Conservation (phyloP, 345 rosid species). For the Eucalyptus fibrosa region DNA sequence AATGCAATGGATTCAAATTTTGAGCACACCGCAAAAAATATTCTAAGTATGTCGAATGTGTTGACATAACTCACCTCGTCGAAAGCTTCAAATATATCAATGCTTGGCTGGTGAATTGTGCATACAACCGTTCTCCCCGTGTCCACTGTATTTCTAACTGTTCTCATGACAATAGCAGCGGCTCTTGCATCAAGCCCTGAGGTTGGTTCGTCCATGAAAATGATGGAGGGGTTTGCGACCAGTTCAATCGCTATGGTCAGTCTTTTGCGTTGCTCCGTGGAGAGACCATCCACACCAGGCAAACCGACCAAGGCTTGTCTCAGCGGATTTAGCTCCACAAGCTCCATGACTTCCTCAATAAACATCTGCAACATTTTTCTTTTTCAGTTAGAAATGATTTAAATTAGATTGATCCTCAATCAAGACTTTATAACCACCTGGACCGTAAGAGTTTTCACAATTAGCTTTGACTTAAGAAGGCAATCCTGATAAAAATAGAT, state of each 20-base stretch:
- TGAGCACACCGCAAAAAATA: neutral
- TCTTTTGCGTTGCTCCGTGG: constrained; percentile 85
- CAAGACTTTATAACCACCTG: neutral
- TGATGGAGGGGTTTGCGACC: constrained; percentile 86
- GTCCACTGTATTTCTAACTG: constrained; percentile 85
- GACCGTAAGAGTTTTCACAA: neutral
- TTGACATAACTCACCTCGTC: constrained; percentile 45
- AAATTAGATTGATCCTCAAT: neutral
- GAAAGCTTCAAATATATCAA: constrained; percentile 84
- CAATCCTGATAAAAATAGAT: neutral
- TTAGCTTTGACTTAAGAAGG: neutral
- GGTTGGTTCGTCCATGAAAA: constrained; percentile 95
- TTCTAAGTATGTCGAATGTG: neutral
- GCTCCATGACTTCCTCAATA: constrained; percentile 84
- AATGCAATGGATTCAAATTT: neutral
- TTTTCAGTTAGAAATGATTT: neutral
- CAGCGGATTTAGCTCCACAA: constrained; percentile 56
- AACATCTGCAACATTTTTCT: constrained; percentile 40
- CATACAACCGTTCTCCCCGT: constrained; percentile 92
- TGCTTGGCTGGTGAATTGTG: constrained; percentile 93
- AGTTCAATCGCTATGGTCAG: constrained; percentile 88
- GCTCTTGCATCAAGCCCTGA: constrained; percentile 95
- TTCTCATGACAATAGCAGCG: constrained; percentile 90
- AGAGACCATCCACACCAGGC: constrained; percentile 77
- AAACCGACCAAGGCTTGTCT: constrained; percentile 66